These are phyloP conservation scores for Lipomyces orientalis DNA, from an alignment of 805 yeast genomes.

Conservation along the genomic window DNA sequence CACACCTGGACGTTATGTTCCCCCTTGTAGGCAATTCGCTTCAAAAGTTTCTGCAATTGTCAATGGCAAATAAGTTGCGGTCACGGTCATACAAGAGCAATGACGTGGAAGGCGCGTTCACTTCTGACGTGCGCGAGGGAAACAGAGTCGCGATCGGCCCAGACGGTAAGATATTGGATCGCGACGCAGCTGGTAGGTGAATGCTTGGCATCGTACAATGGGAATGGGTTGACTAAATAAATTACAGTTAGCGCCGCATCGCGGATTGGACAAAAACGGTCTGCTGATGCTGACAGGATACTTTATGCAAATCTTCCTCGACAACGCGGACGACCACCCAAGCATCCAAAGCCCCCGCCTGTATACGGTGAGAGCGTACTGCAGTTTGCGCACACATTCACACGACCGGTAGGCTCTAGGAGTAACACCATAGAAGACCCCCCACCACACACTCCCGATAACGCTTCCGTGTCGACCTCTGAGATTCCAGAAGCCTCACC, in stretches of 20 bases:
- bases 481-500: background rate
- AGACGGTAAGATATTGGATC: background rate
- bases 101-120: conserved; percentile 1
- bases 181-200: background rate
- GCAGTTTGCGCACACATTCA: background rate
- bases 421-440: background rate
- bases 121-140: background rate
- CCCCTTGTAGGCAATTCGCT: background rate
- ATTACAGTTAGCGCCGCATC: background rate
- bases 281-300: background rate
- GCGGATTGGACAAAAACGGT: background rate
- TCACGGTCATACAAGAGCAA: background rate
- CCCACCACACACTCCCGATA: background rate
- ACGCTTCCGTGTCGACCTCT: background rate
- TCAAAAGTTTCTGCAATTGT: background rate
- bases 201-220: background rate
- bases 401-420: background rate
- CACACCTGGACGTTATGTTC: background rate
- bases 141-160: background rate
- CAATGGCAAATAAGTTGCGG: background rate
- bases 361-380: background rate
- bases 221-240: background rate
- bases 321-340: conserved; percentile 1
- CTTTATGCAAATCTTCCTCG: background rate
- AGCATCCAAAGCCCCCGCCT: background rate